Evolutionary conservation across 768 basidiomycete genomes (phyloP), one percentile per base, ranked within the genome.

Genomic region (Suillus subaureus): DNA sequence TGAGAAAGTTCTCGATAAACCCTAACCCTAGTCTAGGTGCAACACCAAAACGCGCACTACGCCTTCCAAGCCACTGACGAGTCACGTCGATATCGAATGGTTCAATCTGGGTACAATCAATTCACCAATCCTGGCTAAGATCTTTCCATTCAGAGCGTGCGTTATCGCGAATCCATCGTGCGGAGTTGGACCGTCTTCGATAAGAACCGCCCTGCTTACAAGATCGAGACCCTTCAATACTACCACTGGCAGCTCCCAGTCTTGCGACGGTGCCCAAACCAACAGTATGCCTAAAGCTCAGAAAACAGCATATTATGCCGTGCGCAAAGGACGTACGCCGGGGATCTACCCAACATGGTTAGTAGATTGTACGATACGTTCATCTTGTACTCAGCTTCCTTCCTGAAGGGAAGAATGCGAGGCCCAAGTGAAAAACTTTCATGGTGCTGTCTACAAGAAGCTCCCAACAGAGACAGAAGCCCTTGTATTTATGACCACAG

Each of bases 271-370:
- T 37, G 15, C 31, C 9, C 40, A 60, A 42, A 37, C 18, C 28
- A 51, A 42, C 26, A 51, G 61, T 2, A 80, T 83, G 80, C 78
- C 78, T 1, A 81, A 78, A 62, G 70, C 76, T 2, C 64, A 75
- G 18, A 86, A 84, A 72, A 78, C 68, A n/a, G 80, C 74, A 5
- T 93, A 84, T 74, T 95, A 94, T 73, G 91, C 92, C 31, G 93
- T 97, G 9, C 81, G 79, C 42, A 79, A 75, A n/a, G 94, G 94
- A 12, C 78, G 80, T 42, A 67, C 71, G 13, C 82, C 88, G 0
- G 94, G 94, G 0, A 79, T 96, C 5, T 96, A 89, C 73, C 65
- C 67, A 2, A 84, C 87, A 33, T 97, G 95, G 94, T 91, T 71
- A 69, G 81, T 70, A 23, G 55, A 18, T 12, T 42, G 23, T n/a